These are phyloP conservation scores for Priceomyces fermenticarens DNA, from an alignment of 805 yeast species.

Conservation along the genomic window DNA sequence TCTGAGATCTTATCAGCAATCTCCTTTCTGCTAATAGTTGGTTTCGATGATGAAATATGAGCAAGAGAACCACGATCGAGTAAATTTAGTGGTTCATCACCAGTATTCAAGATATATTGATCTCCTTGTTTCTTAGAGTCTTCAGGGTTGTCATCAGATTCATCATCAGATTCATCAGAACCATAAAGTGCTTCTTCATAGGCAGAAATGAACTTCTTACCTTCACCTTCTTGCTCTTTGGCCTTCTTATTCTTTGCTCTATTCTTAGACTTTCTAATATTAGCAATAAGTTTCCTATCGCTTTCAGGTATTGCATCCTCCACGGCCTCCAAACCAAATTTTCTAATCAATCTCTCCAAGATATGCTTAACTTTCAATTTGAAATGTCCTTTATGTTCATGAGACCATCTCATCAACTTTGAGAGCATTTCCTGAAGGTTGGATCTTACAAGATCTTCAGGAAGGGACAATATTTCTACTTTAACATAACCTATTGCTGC, in stretches of 20 bases:
- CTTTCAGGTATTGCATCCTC: constrained; percentile 86
- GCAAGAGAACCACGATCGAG: constrained; percentile 82
- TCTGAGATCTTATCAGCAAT: constrained; percentile 32
- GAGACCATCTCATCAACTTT: constrained; percentile 86
- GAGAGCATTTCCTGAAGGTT: constrained; percentile 64
- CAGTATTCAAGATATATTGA: constrained; percentile 75
- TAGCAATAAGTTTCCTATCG: constrained; percentile 76
- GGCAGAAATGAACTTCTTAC: constrained; percentile 70
- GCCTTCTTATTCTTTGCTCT: constrained; percentile 75
- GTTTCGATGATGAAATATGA: constrained; percentile 85
- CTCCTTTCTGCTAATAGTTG: constrained; percentile 51
- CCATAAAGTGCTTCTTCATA: constrained; percentile 91
- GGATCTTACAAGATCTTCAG: constrained; percentile 68
- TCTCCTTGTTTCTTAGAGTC: constrained; percentile 36
- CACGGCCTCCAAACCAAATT: constrained; percentile 85
- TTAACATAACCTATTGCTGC: constrained; percentile 93
- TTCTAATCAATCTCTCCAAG: constrained; percentile 83
- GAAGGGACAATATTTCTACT: constrained; percentile 79
- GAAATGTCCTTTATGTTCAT: constrained; percentile 94
- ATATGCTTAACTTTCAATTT: constrained; percentile 90
- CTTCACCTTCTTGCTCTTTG: constrained; percentile 18
- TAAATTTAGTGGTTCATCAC: constrained; percentile 80
- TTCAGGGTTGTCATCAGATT: constrained; percentile 47
- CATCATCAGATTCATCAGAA: constrained; percentile 58
- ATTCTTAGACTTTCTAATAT: constrained; percentile 81